Percentiles rank a stretch among this genome's conserved stretches.
Evolutionary conservation across 2,329 filamentous ascomycete genomes (phyloP).

Genomic region (Shiraia bambusicola): DNA sequence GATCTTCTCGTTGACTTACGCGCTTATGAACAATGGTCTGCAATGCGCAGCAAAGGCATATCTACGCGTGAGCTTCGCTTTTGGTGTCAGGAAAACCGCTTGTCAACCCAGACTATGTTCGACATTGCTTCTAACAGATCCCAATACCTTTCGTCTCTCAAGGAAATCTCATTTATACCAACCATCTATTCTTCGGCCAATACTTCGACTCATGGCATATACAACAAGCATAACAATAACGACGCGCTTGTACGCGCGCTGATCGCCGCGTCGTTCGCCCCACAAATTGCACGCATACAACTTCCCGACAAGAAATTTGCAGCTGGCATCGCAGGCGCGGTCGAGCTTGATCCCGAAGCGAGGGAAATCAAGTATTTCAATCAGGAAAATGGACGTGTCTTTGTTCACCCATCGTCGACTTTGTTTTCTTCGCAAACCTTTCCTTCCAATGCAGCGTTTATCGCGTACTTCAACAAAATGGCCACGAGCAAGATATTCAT

Average conservation of each 20-base stretch:
- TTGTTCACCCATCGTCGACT: slow-evolving; percentile 86
- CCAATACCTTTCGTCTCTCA: slow-evolving; percentile 83
- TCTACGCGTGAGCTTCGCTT: slow-evolving; percentile 63
- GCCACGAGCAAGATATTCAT: slow-evolving; percentile 90
- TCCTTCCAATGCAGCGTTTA: slow-evolving; percentile 70
- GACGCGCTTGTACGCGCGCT: slow-evolving; percentile 51
- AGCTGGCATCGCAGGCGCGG: slow-evolving; percentile 79
- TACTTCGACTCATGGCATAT: slow-evolving; percentile 24
- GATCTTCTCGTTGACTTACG: slow-evolving; percentile 85
- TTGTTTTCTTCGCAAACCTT: slow-evolving; percentile 83
- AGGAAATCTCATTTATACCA: slow-evolving; percentile 78
- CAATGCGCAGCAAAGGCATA: slow-evolving; percentile 59
- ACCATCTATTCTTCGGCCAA: slow-evolving; percentile 39
- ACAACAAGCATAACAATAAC: slow-evolving; percentile 54
- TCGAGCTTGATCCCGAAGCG: slow-evolving; percentile 91
- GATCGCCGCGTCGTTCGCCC: slow-evolving; percentile 58
- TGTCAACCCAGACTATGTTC: slow-evolving; percentile 78
- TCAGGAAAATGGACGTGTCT: slow-evolving; percentile 63
- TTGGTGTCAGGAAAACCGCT: slow-evolving; percentile 85
- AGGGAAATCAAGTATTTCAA: slow-evolving; percentile 89
- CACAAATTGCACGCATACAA: slow-evolving; percentile 87
- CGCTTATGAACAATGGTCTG: slow-evolving; percentile 80
- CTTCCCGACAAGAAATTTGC: slow-evolving; percentile 97
- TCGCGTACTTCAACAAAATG: slow-evolving; percentile 91
- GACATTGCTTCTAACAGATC: slow-evolving; percentile 85